Evolutionary conservation across 768 basidiomycete species (phyloP).

Genomic region (Macrolepiota fuliginosa): DNA sequence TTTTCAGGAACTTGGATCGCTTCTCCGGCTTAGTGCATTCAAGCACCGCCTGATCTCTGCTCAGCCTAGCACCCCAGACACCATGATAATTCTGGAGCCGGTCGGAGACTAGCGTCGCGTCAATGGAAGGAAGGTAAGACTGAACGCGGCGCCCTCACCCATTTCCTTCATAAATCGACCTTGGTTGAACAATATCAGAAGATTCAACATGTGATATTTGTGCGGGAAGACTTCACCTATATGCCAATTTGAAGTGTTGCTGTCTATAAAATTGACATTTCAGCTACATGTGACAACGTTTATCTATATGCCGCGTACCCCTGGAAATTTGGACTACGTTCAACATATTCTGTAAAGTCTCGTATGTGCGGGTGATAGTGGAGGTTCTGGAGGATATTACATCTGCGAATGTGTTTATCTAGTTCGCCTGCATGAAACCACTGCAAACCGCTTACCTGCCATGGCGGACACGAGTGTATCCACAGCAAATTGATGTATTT

Average conservation of each 20-base stretch:
- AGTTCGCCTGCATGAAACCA: no score
- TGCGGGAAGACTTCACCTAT: not conserved
- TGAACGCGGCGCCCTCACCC: not conserved
- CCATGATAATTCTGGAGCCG: slow-evolving; percentile 8
- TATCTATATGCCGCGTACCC: not conserved
- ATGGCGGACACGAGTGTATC: not conserved
- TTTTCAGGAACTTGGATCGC: not conserved
- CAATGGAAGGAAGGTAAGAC: not conserved
- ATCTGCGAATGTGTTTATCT: not conserved
- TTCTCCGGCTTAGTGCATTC: not conserved
- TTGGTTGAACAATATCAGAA: not conserved
- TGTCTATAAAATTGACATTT: not conserved
- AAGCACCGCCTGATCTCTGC: not conserved
- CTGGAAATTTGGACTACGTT: not conserved
- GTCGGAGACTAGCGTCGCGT: not conserved
- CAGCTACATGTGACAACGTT: no score
- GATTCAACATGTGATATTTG: not conserved
- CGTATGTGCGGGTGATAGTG: not conserved
- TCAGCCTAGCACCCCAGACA: not conserved
- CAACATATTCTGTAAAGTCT: slow-evolving; percentile 1
- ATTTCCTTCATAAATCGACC: slow-evolving; percentile 8
- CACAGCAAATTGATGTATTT: not conserved
- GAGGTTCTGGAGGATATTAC: not conserved
- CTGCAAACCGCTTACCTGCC: not conserved
- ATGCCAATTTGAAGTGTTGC: slow-evolving; percentile 6